Base-by-base conservation (phyloP, 2,329 filamentous ascomycete species). In the Phyllosticta citrichinensis region DNA sequence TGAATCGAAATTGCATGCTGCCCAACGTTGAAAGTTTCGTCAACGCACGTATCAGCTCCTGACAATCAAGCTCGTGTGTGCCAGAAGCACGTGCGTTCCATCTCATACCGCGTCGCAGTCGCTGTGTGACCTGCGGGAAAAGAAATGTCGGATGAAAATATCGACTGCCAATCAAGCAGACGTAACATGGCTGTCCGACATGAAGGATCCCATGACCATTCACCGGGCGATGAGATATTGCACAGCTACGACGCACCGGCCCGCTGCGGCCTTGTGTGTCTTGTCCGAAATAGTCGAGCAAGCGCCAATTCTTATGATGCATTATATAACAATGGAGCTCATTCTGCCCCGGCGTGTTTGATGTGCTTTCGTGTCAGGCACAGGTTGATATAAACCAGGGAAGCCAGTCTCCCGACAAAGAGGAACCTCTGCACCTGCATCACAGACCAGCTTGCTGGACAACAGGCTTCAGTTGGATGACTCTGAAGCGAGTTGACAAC, bases 321-420 rank as follows among this genome's bases (percentile, higher is more conserved):
- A 33, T 33, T 4, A 24, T 47, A 24, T 51, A 58, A 24, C 56
- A 54, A 50, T 51, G 53, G 52, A 52, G 54, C 33, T 52, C 57
- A 40, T 24, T 51, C 57, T 40, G 47, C 20, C 58, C 58, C 35
- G 58, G 47, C 58, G 52, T 51, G 58, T 53, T 47, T 53, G 55
- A 59, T n/a, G 27, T 53, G 58, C 52, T 55, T 60, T 52, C 57
- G 52, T 55, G 52, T 55, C 57, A 60, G 55, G 50, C 47, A 52
- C 35, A 24, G 33, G 58, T 53, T 47, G 58, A 52, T 35, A 60
- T 30, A 54, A 55, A 24, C 52, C 33, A 40, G 11, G 33, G 30
- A 12, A 33, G 33, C 52, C 52, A 33, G 52, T 51, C 58, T 35
- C 52, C 58, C 58, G 30, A 52, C 57, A 55, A 60, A 52, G 40